Evolutionary conservation across 2,329 filamentous ascomycete species (phyloP).

Genomic region (Berkeleyomyces rouxiae): DNA sequence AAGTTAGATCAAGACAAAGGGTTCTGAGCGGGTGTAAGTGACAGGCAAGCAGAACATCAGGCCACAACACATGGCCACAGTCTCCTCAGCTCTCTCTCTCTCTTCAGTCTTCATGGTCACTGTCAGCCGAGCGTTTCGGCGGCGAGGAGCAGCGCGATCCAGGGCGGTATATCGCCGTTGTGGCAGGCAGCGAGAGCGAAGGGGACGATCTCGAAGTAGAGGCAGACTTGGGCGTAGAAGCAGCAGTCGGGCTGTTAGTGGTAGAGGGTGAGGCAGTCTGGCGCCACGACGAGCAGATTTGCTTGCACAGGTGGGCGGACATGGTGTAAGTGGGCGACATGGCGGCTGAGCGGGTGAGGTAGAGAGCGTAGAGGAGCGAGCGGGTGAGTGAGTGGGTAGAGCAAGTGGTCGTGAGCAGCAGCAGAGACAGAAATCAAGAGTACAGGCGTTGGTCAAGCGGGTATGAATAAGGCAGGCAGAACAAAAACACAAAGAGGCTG

Average conservation of each 20-base stretch:
- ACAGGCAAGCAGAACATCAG: background rate
- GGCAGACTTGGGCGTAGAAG: background rate
- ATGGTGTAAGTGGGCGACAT: constrained; percentile 46
- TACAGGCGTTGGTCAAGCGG: background rate
- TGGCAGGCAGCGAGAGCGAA: background rate
- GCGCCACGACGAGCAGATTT: constrained; percentile 42
- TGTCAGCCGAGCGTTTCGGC: constrained; percentile 14
- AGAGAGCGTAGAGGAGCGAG: background rate
- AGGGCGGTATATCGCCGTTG: constrained; percentile 12
- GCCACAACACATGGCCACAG: background rate
- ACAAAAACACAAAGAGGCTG: background rate
- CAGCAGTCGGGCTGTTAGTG: constrained; percentile 9
- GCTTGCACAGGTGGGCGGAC: constrained; percentile 43
- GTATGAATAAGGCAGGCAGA: background rate
- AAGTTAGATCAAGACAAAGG: background rate
- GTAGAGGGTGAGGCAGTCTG: constrained; percentile 22
- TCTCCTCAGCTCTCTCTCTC: constrained; percentile 13
- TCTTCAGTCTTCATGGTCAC: constrained; percentile 14
- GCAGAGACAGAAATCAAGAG: background rate
- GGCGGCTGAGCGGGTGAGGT: constrained; percentile 12
- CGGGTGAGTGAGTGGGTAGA: background rate
- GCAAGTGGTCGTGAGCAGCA: background rate
- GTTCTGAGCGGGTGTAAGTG: background rate
- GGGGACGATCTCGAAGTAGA: background rate
- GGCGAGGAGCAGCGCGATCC: constrained; percentile 22